Conservation (phyloP, 164 flowering plant species). For the Chimonanthus praecox region DNA sequence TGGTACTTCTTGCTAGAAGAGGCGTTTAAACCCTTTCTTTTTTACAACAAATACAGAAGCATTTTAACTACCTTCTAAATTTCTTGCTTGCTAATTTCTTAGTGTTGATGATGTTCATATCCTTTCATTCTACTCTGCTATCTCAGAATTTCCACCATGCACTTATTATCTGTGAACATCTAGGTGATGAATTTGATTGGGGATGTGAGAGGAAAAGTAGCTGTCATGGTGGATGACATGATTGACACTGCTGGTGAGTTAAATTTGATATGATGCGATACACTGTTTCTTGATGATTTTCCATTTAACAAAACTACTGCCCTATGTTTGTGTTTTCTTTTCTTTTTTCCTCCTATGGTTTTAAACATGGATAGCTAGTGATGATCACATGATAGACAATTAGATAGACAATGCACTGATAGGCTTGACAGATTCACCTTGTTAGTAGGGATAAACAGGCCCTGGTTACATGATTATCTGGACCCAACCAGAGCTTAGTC, state of each 20-base stretch:
- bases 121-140: not conserved
- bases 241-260: slow-evolving; percentile 96
- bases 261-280: not conserved
- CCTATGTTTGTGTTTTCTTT: no score
- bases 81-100: not conserved
- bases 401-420: not conserved
- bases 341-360: not conserved
- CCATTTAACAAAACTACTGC: no score
- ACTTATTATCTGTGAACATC: not conserved
- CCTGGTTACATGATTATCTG: no score
- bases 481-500: no score
- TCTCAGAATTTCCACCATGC: not conserved
- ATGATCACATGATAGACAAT: not conserved
- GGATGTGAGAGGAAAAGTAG: slow-evolving; percentile 94
- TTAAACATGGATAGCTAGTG: not conserved
- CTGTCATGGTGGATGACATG: slow-evolving; percentile 99
- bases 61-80: not conserved
- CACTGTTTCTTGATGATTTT: not conserved
- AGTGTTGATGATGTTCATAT: not conserved
- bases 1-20: not conserved
- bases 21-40: not conserved
- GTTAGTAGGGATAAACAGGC: no score
- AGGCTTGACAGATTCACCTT: not conserved
- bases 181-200: slow-evolving; percentile 99
- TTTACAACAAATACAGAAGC: not conserved